Base-by-base conservation (phyloP, 2,329 filamentous ascomycete species). In the Microsporum canis region DNA sequence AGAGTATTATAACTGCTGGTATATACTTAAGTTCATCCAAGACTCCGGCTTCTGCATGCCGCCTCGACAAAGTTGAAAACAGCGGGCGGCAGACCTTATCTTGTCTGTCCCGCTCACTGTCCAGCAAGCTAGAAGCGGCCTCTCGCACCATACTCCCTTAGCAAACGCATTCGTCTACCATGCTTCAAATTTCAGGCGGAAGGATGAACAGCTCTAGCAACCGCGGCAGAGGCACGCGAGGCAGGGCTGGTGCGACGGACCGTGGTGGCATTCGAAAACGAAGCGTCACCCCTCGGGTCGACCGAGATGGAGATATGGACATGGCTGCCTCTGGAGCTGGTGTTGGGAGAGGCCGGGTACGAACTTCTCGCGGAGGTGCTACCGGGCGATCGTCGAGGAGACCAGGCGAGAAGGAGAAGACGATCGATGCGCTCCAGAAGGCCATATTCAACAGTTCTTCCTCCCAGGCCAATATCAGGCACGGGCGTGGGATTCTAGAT, bases 261-360 rank as follows among this genome's bases (percentile, higher is more conserved):
- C 75, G 79, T 63, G 79, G 79, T 60, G 79, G 79, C 39, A 80
- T 82, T 60, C 75, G 78, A 64, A 82, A 82, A 72, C 75, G 77
- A 63, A 73, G 72, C 59, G 70, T 69, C 57, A 68, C 73, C 23
- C 69, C 71, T 57, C 75, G 78, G 62, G 71, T 80, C 59, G 83
- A 86, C 69, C 79, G 78, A 67, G 84, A 86, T 75, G 84, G 84
- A 38, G 84, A 86, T 69, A 70, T 85, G 63, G 75, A 79, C 51
- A 86, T 86, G 83, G 82, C 80, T 68, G 72, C 72, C 58, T 69
- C 73, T 39, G 69, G 75, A 36, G 70, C 69, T 59, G 68, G 66
- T 23, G 66, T 70, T 67, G 61, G 69, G 57, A 70, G 71, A 49
- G 71, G 67, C 12, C 66, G 67, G 34, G 69, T 71, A 63, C 72